phyloP scores from a whole-genome alignment of 208 protist species.

The Trypanosoma brucei region DNA sequence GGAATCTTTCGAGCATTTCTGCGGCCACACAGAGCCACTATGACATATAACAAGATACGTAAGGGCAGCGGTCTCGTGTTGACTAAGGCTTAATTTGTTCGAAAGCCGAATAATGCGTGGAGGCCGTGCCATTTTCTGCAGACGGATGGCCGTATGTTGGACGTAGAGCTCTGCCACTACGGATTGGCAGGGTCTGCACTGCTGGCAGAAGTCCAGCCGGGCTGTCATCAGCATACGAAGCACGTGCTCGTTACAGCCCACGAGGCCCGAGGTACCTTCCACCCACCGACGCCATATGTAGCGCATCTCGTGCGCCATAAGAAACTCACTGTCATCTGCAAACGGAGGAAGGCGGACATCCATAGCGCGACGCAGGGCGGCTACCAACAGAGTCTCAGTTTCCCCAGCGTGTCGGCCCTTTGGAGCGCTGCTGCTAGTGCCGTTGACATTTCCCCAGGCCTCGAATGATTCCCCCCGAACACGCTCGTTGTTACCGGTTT shows the following conservation, averaged over 20 bases:
- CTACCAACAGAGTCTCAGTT: not conserved
- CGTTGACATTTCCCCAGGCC: not conserved
- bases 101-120: slow-evolving; percentile 77
- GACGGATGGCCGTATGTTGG: slow-evolving; percentile 26
- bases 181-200: slow-evolving; percentile 46
- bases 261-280: slow-evolving; percentile 10
- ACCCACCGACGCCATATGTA: slow-evolving; percentile 36
- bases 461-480: not conserved
- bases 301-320: slow-evolving; percentile 44
- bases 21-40: slow-evolving; percentile 22
- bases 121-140: slow-evolving; percentile 34
- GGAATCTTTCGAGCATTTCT: slow-evolving; percentile 30
- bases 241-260: slow-evolving; percentile 20
- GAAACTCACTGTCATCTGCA: slow-evolving; percentile 56
- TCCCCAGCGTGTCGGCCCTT: not conserved
- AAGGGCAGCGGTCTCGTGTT: slow-evolving; percentile 45
- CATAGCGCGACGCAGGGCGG: slow-evolving; percentile 11
- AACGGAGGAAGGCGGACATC: slow-evolving; percentile 40
- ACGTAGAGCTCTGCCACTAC: slow-evolving; percentile 20
- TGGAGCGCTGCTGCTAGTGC: not conserved
- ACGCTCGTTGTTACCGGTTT: not conserved
- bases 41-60: slow-evolving; percentile 78
- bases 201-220: slow-evolving; percentile 36
- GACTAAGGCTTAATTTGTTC: slow-evolving; percentile 38
- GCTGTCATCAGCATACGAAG: slow-evolving; percentile 23